Evolutionary conservation across 345 rosid genomes (phyloP).

Genomic region (Arabis hirsuta): DNA sequence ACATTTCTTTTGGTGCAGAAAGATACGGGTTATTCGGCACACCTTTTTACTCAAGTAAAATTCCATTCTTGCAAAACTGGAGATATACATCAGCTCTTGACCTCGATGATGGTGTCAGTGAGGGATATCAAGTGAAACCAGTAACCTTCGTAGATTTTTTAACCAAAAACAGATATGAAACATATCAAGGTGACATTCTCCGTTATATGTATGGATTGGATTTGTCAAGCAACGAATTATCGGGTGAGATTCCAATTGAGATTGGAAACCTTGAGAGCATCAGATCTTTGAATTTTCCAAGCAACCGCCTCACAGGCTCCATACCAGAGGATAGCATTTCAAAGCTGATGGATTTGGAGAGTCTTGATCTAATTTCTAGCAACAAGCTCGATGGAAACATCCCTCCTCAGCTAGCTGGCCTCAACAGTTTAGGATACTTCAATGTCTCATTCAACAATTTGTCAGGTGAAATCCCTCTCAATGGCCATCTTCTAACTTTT

Average conservation of each 20-base stretch:
- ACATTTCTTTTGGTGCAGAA: constrained; percentile 27
- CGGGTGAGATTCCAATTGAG: constrained; percentile 60
- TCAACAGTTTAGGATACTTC: constrained; percentile 53
- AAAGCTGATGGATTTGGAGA: constrained; percentile 47
- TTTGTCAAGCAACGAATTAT: constrained; percentile 60
- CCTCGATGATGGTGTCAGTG: neutral
- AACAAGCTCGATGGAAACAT: constrained; percentile 61
- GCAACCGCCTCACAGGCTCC: constrained; percentile 55
- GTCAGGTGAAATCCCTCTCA: constrained; percentile 67
- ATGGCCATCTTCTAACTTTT: constrained; percentile 31
- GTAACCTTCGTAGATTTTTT: constrained; percentile 20
- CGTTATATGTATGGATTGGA: constrained; percentile 52
- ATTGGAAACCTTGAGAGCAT: constrained; percentile 53
- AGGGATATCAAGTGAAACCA: neutral
- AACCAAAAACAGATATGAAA: constrained; percentile 30
- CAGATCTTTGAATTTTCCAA: constrained; percentile 51
- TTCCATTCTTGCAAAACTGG: neutral
- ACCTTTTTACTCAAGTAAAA: no score
- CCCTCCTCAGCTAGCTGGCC: constrained; percentile 56
- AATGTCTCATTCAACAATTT: constrained; percentile 65
- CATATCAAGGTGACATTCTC: constrained; percentile 40
- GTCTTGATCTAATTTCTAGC: constrained; percentile 59
- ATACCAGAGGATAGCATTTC: constrained; percentile 56
- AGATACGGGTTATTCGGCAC: neutral
- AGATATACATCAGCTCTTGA: neutral